Conservation (phyloP, 768 basidiomycete genomes). For the Terana coerulea region DNA sequence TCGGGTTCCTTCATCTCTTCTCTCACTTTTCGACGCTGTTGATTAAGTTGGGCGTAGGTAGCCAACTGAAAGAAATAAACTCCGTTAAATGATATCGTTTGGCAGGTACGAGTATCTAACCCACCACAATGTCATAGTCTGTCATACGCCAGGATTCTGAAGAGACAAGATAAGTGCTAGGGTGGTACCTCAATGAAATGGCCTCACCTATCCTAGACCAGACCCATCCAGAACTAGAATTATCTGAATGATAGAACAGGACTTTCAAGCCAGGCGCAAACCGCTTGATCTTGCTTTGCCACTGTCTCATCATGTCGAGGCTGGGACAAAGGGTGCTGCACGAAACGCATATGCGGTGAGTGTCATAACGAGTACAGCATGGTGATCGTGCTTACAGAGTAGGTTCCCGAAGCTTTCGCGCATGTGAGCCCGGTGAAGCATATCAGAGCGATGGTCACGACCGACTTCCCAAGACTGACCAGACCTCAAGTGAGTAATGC, state of each 20-base stretch:
- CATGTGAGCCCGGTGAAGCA: neutral
- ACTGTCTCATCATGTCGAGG: neutral
- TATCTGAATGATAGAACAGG: neutral
- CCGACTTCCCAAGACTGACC: conserved; percentile 2
- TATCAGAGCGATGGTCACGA: conserved; percentile 2
- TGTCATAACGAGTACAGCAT: neutral
- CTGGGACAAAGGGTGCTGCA: conserved; percentile 5
- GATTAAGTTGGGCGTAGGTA: neutral
- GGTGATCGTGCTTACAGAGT: neutral
- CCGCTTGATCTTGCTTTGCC: neutral
- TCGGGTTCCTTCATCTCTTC: neutral
- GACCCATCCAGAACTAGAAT: neutral
- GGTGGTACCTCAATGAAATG: neutral
- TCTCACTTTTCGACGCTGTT: neutral
- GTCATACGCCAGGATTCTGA: neutral
- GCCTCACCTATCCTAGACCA: neutral
- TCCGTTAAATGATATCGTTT: neutral
- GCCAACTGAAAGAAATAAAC: neutral
- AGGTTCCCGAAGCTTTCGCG: neutral
- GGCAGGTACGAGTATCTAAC: neutral
- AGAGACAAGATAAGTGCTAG: neutral
- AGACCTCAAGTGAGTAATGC: neutral
- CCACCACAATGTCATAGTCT: neutral
- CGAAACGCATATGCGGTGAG: neutral
- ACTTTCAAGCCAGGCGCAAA: neutral